These are phyloP conservation scores for Beauveria bassiana DNA, from an alignment of 2,329 filamentous ascomycete species.

Conservation along the genomic window DNA sequence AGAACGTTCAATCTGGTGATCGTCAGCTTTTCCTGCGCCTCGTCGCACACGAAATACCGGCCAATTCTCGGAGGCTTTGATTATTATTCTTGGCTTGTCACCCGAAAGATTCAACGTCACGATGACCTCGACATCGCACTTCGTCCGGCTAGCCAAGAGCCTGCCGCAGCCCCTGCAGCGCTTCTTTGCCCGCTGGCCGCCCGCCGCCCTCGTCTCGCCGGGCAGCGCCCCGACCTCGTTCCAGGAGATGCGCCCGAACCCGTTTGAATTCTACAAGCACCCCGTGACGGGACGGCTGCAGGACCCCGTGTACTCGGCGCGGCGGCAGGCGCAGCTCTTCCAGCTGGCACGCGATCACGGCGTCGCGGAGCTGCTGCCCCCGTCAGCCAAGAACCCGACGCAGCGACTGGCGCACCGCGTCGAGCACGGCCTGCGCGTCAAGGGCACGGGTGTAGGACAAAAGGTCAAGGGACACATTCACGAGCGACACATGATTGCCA, in stretches of 20 bases:
- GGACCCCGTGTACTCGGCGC: conserved; percentile 71
- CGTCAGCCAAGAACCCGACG: conserved; percentile 67
- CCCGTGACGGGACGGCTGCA: conserved; percentile 75
- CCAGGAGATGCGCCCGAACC: conserved; percentile 58
- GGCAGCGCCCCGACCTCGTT: conserved; percentile 39
- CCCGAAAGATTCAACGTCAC: background rate
- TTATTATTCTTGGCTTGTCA: background rate
- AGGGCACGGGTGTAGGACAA: conserved; percentile 88
- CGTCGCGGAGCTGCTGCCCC: conserved; percentile 73
- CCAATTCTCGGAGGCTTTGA: background rate
- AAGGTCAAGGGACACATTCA: conserved; percentile 91
- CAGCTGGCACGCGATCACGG: conserved; percentile 74
- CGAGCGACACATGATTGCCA: conserved; percentile 76
- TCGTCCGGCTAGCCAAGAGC: conserved; percentile 56
- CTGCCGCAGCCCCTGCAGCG: conserved; percentile 71
- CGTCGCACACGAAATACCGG: background rate
- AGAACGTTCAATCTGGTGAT: background rate
- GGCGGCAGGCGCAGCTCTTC: conserved; percentile 83
- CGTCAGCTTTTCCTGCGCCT: background rate
- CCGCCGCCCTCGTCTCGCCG: conserved; percentile 49
- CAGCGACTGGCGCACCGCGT: conserved; percentile 62
- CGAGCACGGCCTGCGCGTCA: conserved; percentile 74
- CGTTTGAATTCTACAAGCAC: conserved; percentile 75
- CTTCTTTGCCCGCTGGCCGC: conserved; percentile 88
- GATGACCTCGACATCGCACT: conserved; percentile 31